Evolutionary conservation across 192 early-diverging fungal genomes (phyloP).

Genomic region (Entomortierella chlamydospora): DNA sequence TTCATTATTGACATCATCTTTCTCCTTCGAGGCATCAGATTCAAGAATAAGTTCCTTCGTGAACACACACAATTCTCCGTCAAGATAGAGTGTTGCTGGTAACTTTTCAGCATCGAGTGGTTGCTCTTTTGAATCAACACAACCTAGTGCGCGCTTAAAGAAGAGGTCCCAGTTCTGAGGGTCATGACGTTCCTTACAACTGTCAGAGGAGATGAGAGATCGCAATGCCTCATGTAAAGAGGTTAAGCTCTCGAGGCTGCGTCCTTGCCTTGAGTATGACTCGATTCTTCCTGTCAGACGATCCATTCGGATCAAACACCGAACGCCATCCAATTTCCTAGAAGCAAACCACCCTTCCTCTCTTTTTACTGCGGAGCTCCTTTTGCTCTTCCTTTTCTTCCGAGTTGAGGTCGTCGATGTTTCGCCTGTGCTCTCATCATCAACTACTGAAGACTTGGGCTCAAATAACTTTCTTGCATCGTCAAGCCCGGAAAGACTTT

Average conservation of each 20-base stretch:
- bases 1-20: background rate
- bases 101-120: background rate
- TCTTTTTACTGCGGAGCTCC: background rate
- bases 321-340: conserved; percentile 63
- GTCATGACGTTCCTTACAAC: background rate
- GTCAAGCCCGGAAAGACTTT: conserved; percentile 9
- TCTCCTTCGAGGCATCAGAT: no score
- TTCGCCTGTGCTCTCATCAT: background rate
- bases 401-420: background rate
- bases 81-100: conserved; percentile 45
- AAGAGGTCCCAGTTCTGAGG: conserved; percentile 2
- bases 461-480: conserved; percentile 15
- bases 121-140: background rate
- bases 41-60: background rate
- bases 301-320: conserved; percentile 56
- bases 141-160: conserved; percentile 12
- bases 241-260: conserved; percentile 31
- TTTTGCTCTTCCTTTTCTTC: background rate
- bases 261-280: conserved; percentile 57
- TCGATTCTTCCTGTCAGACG: conserved; percentile 26
- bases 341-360: conserved; percentile 57
- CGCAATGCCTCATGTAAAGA: conserved; percentile 31
- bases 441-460: background rate
- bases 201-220: background rate
- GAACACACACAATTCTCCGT: conserved; percentile 66